Conservation (phyloP, 140 eudicot species). For the Senecio squalidus region DNA sequence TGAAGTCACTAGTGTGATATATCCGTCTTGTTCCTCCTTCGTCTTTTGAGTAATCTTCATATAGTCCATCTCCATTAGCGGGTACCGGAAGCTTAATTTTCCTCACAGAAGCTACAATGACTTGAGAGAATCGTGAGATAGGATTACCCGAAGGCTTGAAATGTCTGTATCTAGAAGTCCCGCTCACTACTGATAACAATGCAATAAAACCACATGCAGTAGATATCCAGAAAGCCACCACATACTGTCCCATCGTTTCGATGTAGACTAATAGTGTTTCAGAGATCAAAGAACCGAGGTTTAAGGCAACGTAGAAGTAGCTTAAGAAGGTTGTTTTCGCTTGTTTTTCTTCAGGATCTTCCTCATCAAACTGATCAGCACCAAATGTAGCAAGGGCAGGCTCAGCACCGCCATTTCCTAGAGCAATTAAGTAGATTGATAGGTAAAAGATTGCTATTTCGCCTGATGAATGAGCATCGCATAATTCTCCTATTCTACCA, state of each 20-base stretch:
- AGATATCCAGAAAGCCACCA: slow-evolving; percentile 62
- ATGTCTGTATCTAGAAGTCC: slow-evolving; percentile 48
- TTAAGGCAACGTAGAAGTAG: slow-evolving; percentile 61
- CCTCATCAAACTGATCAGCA: slow-evolving; percentile 74
- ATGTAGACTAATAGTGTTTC: slow-evolving; percentile 63
- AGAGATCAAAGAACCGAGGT: slow-evolving; percentile 62
- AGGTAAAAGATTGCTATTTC: slow-evolving; percentile 49
- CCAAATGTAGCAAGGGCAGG: slow-evolving; percentile 77
- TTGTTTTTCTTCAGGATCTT: slow-evolving; percentile 50
- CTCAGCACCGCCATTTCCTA: slow-evolving; percentile 66
- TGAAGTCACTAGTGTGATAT: slow-evolving; percentile 55
- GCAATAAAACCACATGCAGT: slow-evolving; percentile 52
- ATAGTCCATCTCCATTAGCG: slow-evolving; percentile 45
- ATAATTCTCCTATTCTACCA: slow-evolving; percentile 53
- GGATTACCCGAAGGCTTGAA: slow-evolving; percentile 61
- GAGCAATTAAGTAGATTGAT: slow-evolving; percentile 64
- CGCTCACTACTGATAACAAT: slow-evolving; percentile 42
- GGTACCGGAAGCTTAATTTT: slow-evolving; percentile 45
- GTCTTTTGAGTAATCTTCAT: slow-evolving; percentile 43
- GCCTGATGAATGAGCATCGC: slow-evolving; percentile 41
- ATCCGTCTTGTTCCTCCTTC: slow-evolving; percentile 45
- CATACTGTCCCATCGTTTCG: slow-evolving; percentile 65
- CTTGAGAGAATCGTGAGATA: slow-evolving; percentile 48
- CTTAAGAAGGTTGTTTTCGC: slow-evolving; percentile 55
- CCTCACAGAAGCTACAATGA: slow-evolving; percentile 51